Conservation (phyloP, 371 early-diverging fungal genomes). For the Mortierella sp. region DNA sequence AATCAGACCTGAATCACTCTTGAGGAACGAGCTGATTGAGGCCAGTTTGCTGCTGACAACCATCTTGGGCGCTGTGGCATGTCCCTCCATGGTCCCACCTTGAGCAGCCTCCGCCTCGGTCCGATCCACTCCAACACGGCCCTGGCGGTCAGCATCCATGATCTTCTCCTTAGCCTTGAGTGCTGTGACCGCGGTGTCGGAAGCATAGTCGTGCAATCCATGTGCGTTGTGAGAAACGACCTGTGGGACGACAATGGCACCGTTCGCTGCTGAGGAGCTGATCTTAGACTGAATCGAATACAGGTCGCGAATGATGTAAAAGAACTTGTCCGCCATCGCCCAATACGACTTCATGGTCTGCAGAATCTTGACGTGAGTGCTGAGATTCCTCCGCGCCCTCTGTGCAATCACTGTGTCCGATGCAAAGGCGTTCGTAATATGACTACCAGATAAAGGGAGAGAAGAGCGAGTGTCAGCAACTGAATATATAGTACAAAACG, state of each 20-base stretch:
- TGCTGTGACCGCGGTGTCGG: slow-evolving; percentile 15
- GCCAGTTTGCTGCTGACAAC: slow-evolving; percentile 49
- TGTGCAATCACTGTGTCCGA: slow-evolving; percentile 59
- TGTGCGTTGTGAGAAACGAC: slow-evolving; percentile 52
- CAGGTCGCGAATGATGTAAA: slow-evolving; percentile 72
- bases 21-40: slow-evolving; percentile 55
- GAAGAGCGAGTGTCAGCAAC: neutral
- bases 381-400: slow-evolving; percentile 63
- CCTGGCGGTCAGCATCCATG: neutral
- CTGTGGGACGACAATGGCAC: slow-evolving; percentile 45
- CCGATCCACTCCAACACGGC: slow-evolving; percentile 9
- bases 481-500: neutral
- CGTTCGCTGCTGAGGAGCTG: slow-evolving; percentile 41
- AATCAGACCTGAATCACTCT: slow-evolving; percentile 55
- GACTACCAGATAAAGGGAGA: slow-evolving; percentile 21
- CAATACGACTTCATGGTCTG: slow-evolving; percentile 68
- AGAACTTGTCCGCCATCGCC: slow-evolving; percentile 75
- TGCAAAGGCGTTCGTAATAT: slow-evolving; percentile 70
- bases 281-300: slow-evolving; percentile 67
- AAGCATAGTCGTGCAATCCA: slow-evolving; percentile 18
- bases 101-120: neutral
- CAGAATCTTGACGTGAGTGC: slow-evolving; percentile 63
- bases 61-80: slow-evolving; percentile 28
- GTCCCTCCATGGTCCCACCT: slow-evolving; percentile 9
- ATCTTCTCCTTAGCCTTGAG: slow-evolving; percentile 25